phyloP scores from a whole-genome alignment of 208 protist species.

The Wallacemonas sp. region DNA sequence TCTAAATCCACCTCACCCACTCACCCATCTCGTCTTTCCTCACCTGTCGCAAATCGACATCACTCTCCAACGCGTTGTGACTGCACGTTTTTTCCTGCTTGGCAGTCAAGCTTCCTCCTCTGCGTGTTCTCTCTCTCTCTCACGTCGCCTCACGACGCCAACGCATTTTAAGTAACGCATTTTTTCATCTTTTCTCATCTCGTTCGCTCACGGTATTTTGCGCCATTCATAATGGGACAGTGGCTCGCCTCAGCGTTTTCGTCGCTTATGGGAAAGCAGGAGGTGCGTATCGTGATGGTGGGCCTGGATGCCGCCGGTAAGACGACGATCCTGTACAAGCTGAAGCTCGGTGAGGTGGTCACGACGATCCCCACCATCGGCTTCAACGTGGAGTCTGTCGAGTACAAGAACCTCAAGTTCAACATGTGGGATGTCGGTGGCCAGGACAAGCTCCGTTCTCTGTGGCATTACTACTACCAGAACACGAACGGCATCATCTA shows the following conservation, averaged over 20 bases:
- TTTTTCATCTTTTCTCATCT: too few species aligned
- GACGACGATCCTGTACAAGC: slow-evolving; percentile 98
- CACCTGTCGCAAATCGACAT: too few species aligned
- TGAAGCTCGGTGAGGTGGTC: slow-evolving; percentile 96
- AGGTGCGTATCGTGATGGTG: slow-evolving; percentile 98
- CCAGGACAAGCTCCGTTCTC: slow-evolving; percentile 95
- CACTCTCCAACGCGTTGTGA: too few species aligned
- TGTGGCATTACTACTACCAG: slow-evolving; percentile 98
- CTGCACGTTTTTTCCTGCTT: too few species aligned
- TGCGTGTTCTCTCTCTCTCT: too few species aligned
- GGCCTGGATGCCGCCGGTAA: slow-evolving; percentile 98
- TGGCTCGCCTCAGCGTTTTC: slow-evolving; percentile 74
- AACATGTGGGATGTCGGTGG: slow-evolving; percentile 97
- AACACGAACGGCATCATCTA: slow-evolving; percentile 98
- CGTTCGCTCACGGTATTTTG: too few species aligned
- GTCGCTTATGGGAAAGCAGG: slow-evolving; percentile 94
- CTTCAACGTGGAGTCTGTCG: slow-evolving; percentile 97
- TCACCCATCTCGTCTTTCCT: too few species aligned
- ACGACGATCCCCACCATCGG: slow-evolving; percentile 98
- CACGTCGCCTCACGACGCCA: too few species aligned
- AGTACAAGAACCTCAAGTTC: slow-evolving; percentile 97
- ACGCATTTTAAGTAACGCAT: too few species aligned
- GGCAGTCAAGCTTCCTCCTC: too few species aligned
- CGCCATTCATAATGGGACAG: slow-evolving; percentile 57
- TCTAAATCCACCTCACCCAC: too few species aligned